phyloP scores from a whole-genome alignment of 2,329 filamentous ascomycete species.

The Paracoccidioides brasiliensis region DNA sequence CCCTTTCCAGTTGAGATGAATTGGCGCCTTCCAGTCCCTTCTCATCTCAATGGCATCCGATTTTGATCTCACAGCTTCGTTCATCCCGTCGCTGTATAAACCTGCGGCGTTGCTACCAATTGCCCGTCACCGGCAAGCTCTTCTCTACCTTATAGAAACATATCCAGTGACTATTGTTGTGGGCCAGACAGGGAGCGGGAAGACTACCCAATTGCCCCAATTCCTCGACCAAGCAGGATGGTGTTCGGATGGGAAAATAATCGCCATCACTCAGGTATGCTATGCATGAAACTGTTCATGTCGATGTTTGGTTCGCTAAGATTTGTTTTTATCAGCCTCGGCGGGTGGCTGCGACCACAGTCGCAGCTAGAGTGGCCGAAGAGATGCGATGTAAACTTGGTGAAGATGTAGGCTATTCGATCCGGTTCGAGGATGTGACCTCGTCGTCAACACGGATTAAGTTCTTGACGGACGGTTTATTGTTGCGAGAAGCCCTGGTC shows the following conservation, averaged over 20 bases:
- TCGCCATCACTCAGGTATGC: slow-evolving; percentile 76
- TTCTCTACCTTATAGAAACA: slow-evolving; percentile 79
- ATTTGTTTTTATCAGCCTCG: slow-evolving; percentile 49
- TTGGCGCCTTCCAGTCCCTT: not conserved
- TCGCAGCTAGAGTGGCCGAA: slow-evolving; percentile 77
- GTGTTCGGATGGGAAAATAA: slow-evolving; percentile 68
- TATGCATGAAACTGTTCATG: not conserved
- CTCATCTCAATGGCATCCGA: slow-evolving; percentile 28
- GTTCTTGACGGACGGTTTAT: slow-evolving; percentile 84
- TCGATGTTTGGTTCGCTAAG: slow-evolving; percentile 1
- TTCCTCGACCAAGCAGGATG: slow-evolving; percentile 81
- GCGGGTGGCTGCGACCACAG: slow-evolving; percentile 78
- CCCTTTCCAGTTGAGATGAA: not conserved
- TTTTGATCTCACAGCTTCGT: slow-evolving; percentile 32
- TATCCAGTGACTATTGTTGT: slow-evolving; percentile 77
- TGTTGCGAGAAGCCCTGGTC: slow-evolving; percentile 82
- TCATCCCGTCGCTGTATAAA: slow-evolving; percentile 75
- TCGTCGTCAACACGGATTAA: slow-evolving; percentile 79
- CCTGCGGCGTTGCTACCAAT: slow-evolving; percentile 76
- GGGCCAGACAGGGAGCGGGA: slow-evolving; percentile 87
- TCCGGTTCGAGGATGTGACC: slow-evolving; percentile 81
- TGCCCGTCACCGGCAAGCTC: slow-evolving; percentile 60
- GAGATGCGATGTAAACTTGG: slow-evolving; percentile 77
- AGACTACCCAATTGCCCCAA: slow-evolving; percentile 91
- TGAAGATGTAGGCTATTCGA: slow-evolving; percentile 86